phyloP scores from a whole-genome alignment of 2,329 filamentous ascomycete species.

The Ophiosphaerella herpotricha region DNA sequence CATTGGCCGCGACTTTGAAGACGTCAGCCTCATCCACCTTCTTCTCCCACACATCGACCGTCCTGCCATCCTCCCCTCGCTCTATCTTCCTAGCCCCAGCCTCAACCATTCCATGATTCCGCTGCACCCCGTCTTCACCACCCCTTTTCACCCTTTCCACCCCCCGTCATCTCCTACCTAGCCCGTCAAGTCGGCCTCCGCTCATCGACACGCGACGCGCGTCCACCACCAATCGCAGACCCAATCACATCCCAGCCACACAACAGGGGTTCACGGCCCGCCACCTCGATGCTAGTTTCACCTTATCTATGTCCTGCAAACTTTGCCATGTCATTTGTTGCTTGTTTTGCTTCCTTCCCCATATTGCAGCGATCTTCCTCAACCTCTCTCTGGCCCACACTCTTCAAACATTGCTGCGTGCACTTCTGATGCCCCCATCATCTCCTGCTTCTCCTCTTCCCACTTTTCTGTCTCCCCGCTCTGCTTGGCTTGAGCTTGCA shows the following conservation, averaged over 20 bases:
- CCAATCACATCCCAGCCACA: conserved; percentile 3
- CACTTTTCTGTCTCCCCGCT: conserved; percentile 10
- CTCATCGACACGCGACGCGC: conserved; percentile 16
- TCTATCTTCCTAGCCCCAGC: too few relatives aligned
- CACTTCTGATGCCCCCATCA: conserved; percentile 7
- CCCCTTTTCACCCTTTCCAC: not conserved
- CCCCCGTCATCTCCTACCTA: not conserved
- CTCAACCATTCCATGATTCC: too few relatives aligned
- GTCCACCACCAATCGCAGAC: conserved; percentile 10
- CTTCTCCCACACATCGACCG: not conserved
- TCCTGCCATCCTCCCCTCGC: too few relatives aligned
- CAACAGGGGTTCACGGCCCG: conserved; percentile 15
- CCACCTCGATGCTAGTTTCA: conserved; percentile 5
- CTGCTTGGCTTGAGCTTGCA: conserved; percentile 18
- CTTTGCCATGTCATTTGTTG: not conserved
- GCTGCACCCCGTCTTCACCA: not conserved
- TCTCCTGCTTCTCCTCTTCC: conserved; percentile 18
- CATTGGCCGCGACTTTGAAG: conserved; percentile 20
- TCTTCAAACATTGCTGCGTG: conserved; percentile 16
- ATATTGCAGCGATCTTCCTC: not conserved
- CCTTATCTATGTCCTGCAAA: not conserved
- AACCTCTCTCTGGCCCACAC: not conserved
- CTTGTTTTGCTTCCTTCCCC: not conserved
- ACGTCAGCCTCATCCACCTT: conserved; percentile 6
- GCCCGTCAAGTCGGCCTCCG: not conserved